Percentiles rank a stretch among this genome's conserved stretches.
These are phyloP conservation scores for Catharanthus roseus DNA, from an alignment of 257 asterid species.

Conservation along the genomic window DNA sequence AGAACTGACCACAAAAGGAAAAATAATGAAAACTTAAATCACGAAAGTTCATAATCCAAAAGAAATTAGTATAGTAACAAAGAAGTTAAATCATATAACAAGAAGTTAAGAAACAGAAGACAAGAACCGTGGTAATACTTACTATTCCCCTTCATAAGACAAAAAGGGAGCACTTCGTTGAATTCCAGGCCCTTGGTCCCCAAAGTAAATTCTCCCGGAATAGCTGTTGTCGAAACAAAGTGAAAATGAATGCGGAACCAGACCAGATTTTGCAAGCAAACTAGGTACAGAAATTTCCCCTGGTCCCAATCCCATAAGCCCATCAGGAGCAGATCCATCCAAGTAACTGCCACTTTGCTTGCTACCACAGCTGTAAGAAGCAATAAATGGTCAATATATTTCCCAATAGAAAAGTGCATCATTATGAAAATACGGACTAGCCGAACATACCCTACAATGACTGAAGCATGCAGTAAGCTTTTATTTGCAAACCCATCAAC, in stretches of 20 bases:
- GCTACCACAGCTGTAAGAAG: slow-evolving; percentile 67
- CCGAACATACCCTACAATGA: slow-evolving; percentile 52
- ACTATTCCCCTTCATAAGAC: slow-evolving; percentile 36
- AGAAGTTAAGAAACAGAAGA: background rate
- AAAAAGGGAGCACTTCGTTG: slow-evolving; percentile 56
- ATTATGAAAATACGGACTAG: background rate
- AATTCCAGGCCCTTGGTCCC: slow-evolving; percentile 64
- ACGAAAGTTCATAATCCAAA: background rate
- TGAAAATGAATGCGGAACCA: slow-evolving; percentile 66
- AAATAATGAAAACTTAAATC: background rate
- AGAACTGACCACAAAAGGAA: slow-evolving; percentile 4
- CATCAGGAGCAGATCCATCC: slow-evolving; percentile 80
- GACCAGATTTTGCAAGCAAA: slow-evolving; percentile 67
- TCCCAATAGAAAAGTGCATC: slow-evolving; percentile 5
- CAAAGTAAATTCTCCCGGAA: slow-evolving; percentile 72
- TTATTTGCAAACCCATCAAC: slow-evolving; percentile 36
- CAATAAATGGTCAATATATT: background rate
- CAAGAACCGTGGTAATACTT: slow-evolving; percentile 19
- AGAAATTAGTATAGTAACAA: slow-evolving; percentile 7
- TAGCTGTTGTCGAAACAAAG: slow-evolving; percentile 66
- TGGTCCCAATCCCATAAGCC: slow-evolving; percentile 78
- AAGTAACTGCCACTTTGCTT: slow-evolving; percentile 69
- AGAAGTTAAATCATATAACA: background rate
- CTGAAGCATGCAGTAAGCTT: slow-evolving; percentile 40
- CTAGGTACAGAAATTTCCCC: slow-evolving; percentile 75